Evolutionary conservation across 495 filamentous ascomycete species (phyloP).

Genomic region (Aspergillus biplanus): DNA sequence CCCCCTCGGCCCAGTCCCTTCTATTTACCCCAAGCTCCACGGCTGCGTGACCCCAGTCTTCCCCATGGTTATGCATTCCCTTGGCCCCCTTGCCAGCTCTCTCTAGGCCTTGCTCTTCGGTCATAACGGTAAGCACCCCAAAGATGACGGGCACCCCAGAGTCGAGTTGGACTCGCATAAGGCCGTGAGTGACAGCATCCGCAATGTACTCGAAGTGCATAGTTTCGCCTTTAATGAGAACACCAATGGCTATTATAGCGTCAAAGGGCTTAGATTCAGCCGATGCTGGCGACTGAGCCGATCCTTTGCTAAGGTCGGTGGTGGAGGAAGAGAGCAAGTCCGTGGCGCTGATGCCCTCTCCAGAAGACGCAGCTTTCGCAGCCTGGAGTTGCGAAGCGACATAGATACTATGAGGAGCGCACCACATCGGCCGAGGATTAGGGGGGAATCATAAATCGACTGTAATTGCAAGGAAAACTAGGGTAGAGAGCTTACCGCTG

Average conservation of each 20-base stretch:
- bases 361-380: constrained; percentile 54
- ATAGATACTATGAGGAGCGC: constrained; percentile 63
- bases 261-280: constrained; percentile 69
- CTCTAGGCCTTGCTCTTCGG: constrained; percentile 81
- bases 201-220: constrained; percentile 99
- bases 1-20: constrained; percentile 51
- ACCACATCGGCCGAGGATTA: constrained; percentile 1
- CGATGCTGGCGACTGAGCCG: constrained; percentile 35
- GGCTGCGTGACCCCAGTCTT: constrained; percentile 79
- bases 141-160: constrained; percentile 87
- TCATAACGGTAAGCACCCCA: constrained; percentile 87
- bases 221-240: constrained; percentile 96
- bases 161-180: constrained; percentile 94
- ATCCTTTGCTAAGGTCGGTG: constrained; percentile 56
- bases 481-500: constrained; percentile 61
- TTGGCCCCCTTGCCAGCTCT: constrained; percentile 74
- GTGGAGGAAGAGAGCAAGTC: constrained; percentile 78
- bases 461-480: neutral
- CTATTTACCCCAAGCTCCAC: constrained; percentile 53
- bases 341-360: constrained; percentile 66
- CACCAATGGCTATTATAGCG: constrained; percentile 92
- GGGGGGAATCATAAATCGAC: neutral
- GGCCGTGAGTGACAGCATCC: constrained; percentile 83
- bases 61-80: constrained; percentile 76
- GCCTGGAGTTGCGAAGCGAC: constrained; percentile 86